These are phyloP conservation scores for Boletus speciosus DNA, from an alignment of 768 basidiomycete species.

Conservation along the genomic window DNA sequence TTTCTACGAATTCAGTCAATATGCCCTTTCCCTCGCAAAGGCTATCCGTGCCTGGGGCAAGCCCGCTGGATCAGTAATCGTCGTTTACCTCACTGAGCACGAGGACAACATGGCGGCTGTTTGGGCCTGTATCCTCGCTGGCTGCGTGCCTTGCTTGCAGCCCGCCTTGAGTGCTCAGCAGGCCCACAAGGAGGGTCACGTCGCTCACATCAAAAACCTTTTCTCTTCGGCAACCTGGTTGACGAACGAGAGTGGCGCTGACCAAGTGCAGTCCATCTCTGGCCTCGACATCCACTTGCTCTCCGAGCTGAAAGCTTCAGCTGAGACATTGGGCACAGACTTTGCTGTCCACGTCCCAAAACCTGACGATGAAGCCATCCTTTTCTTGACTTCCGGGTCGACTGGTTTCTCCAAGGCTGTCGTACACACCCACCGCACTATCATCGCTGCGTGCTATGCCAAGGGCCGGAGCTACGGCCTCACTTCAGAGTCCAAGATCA, in stretches of 20 bases:
- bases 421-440: conserved; percentile 37
- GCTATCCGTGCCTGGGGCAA: conserved; percentile 24
- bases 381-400: conserved; percentile 42
- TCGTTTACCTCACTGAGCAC: conserved; percentile 31
- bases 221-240: conserved; percentile 32
- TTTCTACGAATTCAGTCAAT: conserved; percentile 18
- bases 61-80: conserved; percentile 24
- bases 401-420: conserved; percentile 46
- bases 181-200: conserved; percentile 10
- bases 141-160: conserved; percentile 31
- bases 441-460: conserved; percentile 33
- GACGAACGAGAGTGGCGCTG: conserved; percentile 27
- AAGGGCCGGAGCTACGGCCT: conserved; percentile 36
- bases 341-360: conserved; percentile 19
- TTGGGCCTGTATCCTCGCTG: conserved; percentile 31
- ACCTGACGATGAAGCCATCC: conserved; percentile 31
- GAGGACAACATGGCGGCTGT: conserved; percentile 34
- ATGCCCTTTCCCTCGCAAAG: conserved; percentile 18
- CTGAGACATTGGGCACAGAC: conserved; percentile 3
- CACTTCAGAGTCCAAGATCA: conserved; percentile 32
- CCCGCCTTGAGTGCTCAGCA: conserved; percentile 34
- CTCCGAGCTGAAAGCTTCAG: conserved; percentile 18
- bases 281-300: conserved; percentile 27
- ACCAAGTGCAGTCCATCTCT: conserved; percentile 23
- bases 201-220: conserved; percentile 28